Evolutionary conservation across 23 red algal species (phyloP).

Genomic region (Gracilaria gracilis): DNA sequence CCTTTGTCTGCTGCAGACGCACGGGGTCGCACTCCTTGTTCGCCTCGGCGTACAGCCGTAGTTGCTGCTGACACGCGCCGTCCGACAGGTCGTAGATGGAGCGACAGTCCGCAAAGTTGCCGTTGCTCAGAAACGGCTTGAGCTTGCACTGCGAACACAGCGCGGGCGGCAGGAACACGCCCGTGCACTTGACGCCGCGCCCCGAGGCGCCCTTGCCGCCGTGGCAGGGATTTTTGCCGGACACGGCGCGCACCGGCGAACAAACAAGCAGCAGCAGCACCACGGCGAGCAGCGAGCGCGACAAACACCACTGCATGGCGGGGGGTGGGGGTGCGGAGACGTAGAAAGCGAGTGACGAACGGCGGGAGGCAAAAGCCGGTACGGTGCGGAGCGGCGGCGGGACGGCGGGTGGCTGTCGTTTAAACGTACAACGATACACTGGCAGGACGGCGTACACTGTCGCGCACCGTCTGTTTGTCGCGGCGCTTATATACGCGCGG

Average conservation of each 20-base stretch:
- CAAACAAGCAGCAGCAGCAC: not conserved
- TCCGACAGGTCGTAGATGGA: conserved; percentile 64
- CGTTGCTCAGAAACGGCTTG: conserved; percentile 31
- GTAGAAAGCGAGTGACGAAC: no score
- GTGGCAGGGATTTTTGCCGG: conserved; percentile 59
- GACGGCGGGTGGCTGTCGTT: no score
- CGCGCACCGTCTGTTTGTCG: no score
- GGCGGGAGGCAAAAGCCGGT: no score
- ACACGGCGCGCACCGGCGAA: not conserved
- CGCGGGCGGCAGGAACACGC: conserved; percentile 17
- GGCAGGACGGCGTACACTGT: no score
- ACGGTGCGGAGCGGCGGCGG: no score
- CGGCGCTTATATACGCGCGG: no score
- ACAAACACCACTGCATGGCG: no score
- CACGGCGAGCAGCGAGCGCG: not conserved
- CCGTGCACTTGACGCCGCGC: conserved; percentile 43
- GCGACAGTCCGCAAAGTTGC: conserved; percentile 56
- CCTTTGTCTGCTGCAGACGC: conserved; percentile 3
- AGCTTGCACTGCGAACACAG: conserved; percentile 52
- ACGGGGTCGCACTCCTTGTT: conserved; percentile 54
- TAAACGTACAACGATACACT: no score
- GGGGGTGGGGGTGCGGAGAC: no score
- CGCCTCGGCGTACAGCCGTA: conserved; percentile 28
- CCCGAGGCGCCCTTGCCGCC: conserved; percentile 25
- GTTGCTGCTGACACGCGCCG: conserved; percentile 21